Percentiles rank a stretch among this genome's conserved stretches.
phyloP scores from a whole-genome alignment of 352 stramenopile genomes.

The Lagenidium sp. region DNA sequence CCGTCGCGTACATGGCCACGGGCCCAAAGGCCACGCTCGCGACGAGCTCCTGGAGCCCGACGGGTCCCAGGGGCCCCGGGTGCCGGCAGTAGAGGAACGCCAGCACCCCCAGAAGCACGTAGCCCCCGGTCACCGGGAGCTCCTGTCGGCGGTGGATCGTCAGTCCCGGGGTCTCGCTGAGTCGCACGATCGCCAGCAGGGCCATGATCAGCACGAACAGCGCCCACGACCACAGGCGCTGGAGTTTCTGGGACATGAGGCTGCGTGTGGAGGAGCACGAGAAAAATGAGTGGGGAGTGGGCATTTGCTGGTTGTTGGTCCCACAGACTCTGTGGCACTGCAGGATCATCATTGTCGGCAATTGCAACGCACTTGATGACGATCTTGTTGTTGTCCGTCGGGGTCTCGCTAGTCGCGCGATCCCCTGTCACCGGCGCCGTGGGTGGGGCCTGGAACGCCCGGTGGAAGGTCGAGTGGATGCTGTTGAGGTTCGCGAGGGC shows the following conservation, averaged over 20 bases:
- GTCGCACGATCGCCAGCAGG: constrained; percentile 23
- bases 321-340: background rate
- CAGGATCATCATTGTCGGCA: background rate
- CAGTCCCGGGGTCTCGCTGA: too few relatives aligned
- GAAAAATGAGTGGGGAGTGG: constrained; percentile 1
- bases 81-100: constrained; percentile 50
- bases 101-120: constrained; percentile 22
- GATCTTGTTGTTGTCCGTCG: constrained; percentile 29
- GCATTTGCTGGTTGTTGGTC: background rate
- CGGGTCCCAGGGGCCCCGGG: constrained; percentile 19
- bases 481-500: constrained; percentile 61
- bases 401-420: background rate
- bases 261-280: constrained; percentile 13
- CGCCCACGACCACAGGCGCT: constrained; percentile 56
- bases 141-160: constrained; percentile 28
- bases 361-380: constrained; percentile 47
- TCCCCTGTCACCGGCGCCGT: constrained; percentile 14
- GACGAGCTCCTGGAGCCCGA: constrained; percentile 45
- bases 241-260: constrained; percentile 61
- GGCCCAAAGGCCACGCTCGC: constrained; percentile 36
- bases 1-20: constrained; percentile 40
- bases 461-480: constrained; percentile 67
- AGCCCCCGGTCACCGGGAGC: constrained; percentile 15
- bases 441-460: constrained; percentile 29
- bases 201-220: constrained; percentile 39